Base-by-base conservation (phyloP, 2,329 filamentous ascomycete genomes). In the Aureobasidium sp. region DNA sequence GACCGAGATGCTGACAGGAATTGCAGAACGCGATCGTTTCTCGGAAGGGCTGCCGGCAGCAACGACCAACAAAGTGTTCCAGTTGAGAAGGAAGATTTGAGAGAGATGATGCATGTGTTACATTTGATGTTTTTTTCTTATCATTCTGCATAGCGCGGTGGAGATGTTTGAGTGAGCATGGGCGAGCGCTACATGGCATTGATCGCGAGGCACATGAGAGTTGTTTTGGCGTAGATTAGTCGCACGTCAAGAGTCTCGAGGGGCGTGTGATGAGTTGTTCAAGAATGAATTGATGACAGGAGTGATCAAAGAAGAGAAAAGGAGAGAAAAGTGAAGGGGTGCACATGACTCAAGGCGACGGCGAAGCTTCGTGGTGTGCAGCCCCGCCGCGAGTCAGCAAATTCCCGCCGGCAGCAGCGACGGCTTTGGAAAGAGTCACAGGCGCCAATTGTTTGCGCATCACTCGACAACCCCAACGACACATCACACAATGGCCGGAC, bases 21-120 rank as follows among this genome's bases (percentile, higher is more conserved):
- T 8, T 6, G 57, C 61, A 79, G 77, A 76, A 49, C 74, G 77
- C 58, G 76, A 79, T 64, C 63, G 66, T 5, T 79, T 79, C 65
- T 72, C 74, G 3, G 69, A 74, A 59, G 75, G 76, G 13, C 71
- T 79, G 11, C 77, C 77, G 2, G 76, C 77, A 23, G 71, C 73
- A 8, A 72, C 74, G 57, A 71, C 67, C 53, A 70, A 38, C 38
- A 60, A 60, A 47, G 49, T 37, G 19, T 60, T 60, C 11, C 46
- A 60, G 19, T 40, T 60, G 15, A 60, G 47, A 7, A 43, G 57
- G 27, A 60, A 60, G 57, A 60, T 60, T 25, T 43, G 53, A 57
- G 29, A 33, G 27, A 11, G 8, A 35, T 35, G 40, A 11, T 35
- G 7, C 11, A 31, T 13, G 10, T 35, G 6, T 45, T 45, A 27